These are phyloP conservation scores for Pyrenula massariospora DNA, from an alignment of 495 filamentous ascomycete species.

Conservation along the genomic window DNA sequence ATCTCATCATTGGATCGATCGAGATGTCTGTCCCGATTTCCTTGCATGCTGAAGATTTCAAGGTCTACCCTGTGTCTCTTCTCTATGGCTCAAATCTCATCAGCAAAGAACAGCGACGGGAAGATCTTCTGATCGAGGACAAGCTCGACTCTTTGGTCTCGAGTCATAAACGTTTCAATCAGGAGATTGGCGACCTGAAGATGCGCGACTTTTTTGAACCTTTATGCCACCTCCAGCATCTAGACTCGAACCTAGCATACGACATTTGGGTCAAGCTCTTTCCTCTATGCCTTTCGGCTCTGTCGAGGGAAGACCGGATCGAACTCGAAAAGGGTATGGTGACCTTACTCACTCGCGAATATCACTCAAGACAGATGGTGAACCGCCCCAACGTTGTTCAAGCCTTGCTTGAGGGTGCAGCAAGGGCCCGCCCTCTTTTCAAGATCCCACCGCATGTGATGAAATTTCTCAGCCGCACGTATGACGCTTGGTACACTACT, in stretches of 20 bases:
- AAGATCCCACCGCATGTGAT: constrained; percentile 91
- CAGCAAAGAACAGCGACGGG: constrained; percentile 58
- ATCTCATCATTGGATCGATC: constrained; percentile 79
- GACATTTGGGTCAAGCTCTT: constrained; percentile 86
- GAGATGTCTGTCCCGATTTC: constrained; percentile 69
- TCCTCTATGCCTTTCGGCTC: constrained; percentile 83
- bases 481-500: constrained; percentile 92
- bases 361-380: constrained; percentile 86
- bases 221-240: constrained; percentile 86
- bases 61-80: constrained; percentile 54
- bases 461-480: constrained; percentile 83
- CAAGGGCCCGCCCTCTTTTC: constrained; percentile 68
- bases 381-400: constrained; percentile 91
- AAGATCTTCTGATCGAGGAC: constrained; percentile 64
- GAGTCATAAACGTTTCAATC: constrained; percentile 67
- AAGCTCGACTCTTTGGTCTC: constrained; percentile 70
- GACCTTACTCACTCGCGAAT: constrained; percentile 79
- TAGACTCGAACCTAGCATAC: constrained; percentile 66
- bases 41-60: constrained; percentile 75
- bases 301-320: constrained; percentile 75
- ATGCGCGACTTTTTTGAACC: constrained; percentile 82
- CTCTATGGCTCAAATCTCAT: constrained; percentile 50
- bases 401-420: constrained; percentile 74
- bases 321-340: constrained; percentile 87
- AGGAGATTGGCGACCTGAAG: constrained; percentile 71